Base-by-base conservation (phyloP, 306 rosid genomes). In the Quercus engelmannii region DNA sequence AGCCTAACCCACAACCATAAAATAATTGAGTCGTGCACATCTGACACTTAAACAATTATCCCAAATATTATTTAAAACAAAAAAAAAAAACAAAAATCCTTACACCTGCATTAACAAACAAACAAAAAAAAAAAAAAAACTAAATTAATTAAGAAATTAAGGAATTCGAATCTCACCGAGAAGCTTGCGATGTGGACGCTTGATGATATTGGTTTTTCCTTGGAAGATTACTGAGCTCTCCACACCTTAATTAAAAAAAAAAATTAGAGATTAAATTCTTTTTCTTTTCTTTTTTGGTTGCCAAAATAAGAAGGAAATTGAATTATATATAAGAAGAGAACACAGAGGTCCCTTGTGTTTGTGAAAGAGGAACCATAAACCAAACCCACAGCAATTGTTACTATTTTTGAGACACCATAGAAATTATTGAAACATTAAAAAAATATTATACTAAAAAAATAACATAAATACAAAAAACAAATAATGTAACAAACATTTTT, bases 181-280 rank as follows among this genome's bases (percentile, higher is more conserved):
- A 72, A 95, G 98, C 72, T 88, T 95, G 52, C 99, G 97, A 84
- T 90, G 96, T 4, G 88, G 52, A 8, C 17, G 19, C 20, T 38
- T 30, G 12, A 73, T 38, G 17, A 80, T 38, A 65, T 1, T 35
- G 68, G 63, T 86, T 41, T n/a, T 51, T 25, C 67, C 79, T 41
- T 73, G 74, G 2, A 33, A 15, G 18, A 68, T 23, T 13, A 68
- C 0, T 3, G 20, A 10, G 72, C 11, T 9, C 74, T 4, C 35
- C 4, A 54, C 33, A 68, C 79, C 97, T 91, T 84, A 21, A 63
- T 18, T 18, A 5, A 26, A 1, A 5, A 43, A 25, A 13, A 21
- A 72, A 20, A 11, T 21, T 28, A 23, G 17, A 3, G n/a, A 35
- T 41, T 41, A 74, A 31, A 49, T 49, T 11, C 1, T 11, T 0